These are phyloP conservation scores for Citropsis articulata DNA, from an alignment of 345 rosid species.

Conservation along the genomic window DNA sequence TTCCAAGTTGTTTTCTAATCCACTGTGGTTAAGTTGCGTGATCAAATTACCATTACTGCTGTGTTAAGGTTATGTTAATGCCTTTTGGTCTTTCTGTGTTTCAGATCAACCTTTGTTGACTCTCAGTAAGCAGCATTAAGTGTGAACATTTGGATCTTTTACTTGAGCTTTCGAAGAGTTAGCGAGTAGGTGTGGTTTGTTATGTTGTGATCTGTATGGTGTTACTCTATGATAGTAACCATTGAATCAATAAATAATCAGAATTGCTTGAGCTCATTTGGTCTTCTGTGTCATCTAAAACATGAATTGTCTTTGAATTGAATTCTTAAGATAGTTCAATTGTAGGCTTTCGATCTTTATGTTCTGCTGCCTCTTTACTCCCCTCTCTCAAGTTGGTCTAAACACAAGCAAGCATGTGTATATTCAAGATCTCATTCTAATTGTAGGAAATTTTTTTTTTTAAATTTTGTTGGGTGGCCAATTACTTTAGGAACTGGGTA, in stretches of 20 bases:
- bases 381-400: background rate
- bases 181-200: background rate
- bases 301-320: background rate
- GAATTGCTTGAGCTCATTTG: background rate
- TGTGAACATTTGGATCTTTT: background rate
- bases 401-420: too few species aligned
- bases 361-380: background rate
- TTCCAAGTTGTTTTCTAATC: background rate
- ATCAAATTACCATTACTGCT: background rate
- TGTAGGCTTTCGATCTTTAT: background rate
- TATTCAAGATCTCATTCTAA: too few species aligned
- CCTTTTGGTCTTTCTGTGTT: background rate
- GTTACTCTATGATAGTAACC: background rate
- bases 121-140: background rate
- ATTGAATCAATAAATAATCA: background rate
- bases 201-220: background rate
- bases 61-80: background rate
- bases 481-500: too few species aligned
- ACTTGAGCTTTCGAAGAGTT: background rate
- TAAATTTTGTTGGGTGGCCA: too few species aligned
- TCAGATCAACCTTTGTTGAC: slow-evolving; percentile 6
- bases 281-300: too few species aligned
- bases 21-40: background rate
- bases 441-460: too few species aligned
- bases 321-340: background rate